Base-by-base conservation (phyloP, 148 eudicot genomes). In the Bassia scoparia region DNA sequence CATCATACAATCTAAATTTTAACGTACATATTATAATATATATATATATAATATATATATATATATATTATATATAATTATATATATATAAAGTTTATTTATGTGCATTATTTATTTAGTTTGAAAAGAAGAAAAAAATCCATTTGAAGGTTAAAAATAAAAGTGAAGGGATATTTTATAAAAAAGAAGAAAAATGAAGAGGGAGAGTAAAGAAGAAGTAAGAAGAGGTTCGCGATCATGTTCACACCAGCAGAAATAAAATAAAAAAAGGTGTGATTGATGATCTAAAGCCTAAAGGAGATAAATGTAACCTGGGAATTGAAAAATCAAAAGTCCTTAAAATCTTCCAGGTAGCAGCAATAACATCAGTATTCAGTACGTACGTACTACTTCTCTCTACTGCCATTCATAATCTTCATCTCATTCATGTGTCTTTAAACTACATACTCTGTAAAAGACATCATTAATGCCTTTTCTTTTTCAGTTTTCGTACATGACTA, bases 201-300 rank as follows among this genome's bases (percentile, higher is more conserved):
- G 78, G 29, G 70, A 13, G 72, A 75, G 79, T 80, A 70, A 75
- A 80, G 75, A 70, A 12, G 82, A 80, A 80, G 82, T 44, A 75
- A 80, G 0, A 43, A 30, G 30, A 80, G 82, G 70, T 80, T 80
- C 79, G 17, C 34, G 61, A 75, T 80, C 76, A 52, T 75, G 76
- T 75, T 75, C 76, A 65, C 79, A 70, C 75, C 26, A 20, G 48
- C 21, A 35, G 44, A 74, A 71, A 64, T 75, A 70, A 72, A 46
- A 27, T 49, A 29, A 48, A 55, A 79, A 65, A 35, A 41, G 53
- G 34, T 7, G 48, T 7, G 73, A 61, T 66, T 72, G 75, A 79
- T 55, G 71, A 79, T 74, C 77, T 31, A 20, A 5, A 48, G 10
- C 52, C n/a, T 20, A 68, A 79, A 69, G 71, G 41, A 44, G 27